A percentile compares a stretch with the other conserved stretches of the same genome.
phyloP scores from a whole-genome alignment of 2,329 filamentous ascomycete genomes.

The Fusarium sp. region DNA sequence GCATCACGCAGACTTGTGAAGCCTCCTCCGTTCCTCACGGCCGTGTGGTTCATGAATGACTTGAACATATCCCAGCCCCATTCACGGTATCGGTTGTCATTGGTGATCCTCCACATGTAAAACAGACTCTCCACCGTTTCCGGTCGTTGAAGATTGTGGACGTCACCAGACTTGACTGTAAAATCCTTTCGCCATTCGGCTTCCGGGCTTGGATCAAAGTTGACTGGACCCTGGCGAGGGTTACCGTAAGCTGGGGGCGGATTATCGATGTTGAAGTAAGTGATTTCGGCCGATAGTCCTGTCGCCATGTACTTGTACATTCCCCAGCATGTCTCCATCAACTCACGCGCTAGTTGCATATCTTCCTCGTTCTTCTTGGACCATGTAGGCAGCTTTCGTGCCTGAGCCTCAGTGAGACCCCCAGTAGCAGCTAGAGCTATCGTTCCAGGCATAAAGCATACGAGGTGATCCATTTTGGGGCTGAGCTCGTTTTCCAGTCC shows the following conservation, averaged over 20 bases:
- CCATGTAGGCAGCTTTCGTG: constrained; percentile 80
- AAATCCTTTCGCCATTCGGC: constrained; percentile 83
- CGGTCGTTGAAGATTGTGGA: constrained; percentile 92
- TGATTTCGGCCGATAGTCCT: constrained; percentile 93
- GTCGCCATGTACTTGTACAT: constrained; percentile 94
- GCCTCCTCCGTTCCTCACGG: constrained; percentile 80
- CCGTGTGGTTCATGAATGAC: constrained; percentile 87
- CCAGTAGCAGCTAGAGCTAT: constrained; percentile 90
- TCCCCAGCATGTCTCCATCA: constrained; percentile 98
- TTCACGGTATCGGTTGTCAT: constrained; percentile 86
- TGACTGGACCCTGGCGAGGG: constrained; percentile 60
- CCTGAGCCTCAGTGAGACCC: constrained; percentile 80
- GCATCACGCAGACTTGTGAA: constrained; percentile 87
- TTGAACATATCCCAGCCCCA: constrained; percentile 99
- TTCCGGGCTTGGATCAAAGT: constrained; percentile 64
- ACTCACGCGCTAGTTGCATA: constrained; percentile 86
- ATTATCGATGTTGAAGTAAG: constrained; percentile 83
- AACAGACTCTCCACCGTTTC: constrained; percentile 97
- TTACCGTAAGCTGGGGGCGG: constrained; percentile 72
- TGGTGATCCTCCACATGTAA: constrained; percentile 99
- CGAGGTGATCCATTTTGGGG: constrained; percentile 97
- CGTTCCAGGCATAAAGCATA: constrained; percentile 97
- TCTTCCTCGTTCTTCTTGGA: constrained; percentile 84
- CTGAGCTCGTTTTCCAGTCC: constrained; percentile 76
- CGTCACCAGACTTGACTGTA: constrained; percentile 82